Evolutionary conservation across 108 stramenopile species (phyloP), one percentile per base, ranked within the genome.

Genomic region (Nitzschia palea): DNA sequence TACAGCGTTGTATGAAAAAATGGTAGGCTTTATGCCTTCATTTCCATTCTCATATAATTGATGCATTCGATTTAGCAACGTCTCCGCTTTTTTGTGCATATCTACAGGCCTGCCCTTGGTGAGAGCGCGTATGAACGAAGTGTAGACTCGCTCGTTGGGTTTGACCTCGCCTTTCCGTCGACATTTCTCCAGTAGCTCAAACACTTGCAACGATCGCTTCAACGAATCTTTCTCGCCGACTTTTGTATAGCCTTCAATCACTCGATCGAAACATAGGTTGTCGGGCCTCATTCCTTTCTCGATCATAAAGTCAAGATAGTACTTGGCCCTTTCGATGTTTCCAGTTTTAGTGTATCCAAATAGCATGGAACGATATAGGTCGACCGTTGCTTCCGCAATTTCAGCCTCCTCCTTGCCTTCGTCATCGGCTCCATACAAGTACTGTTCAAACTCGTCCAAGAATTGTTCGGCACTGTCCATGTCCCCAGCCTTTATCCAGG

Each of bases 101-200:
- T 76, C 68, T 28, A 65, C 67, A 22, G 73, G 70, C 20, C 55
- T 65, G 1, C 71, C 78, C 54, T 83, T 88, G 15, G 70, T 76
- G 68, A 86, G 73, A 31, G 90, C 87, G 14, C 80, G 55, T 59
- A 91, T 91, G 55, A 82, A 84, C 3, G 82, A 65, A 4, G 81
- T 86, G 43, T 83, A 91, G 8, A 82, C 74, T 34, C 87, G 45
- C 48, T 86, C 81, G 51, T 86, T 85, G 15, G 87, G 83, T 22
- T 68, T 71, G 14, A 80, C 20, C 20, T 51, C 28, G 14, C 86
- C 86, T 50, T 47, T 26, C 18, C 72, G 25, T 14, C 74, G 73
- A 25, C 80, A 62, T 26, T 80, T 56, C 51, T 86, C 81, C 77
- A 91, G 73, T 20, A 66, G 37, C 34, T 80, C 65, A 37, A 91